A percentile compares a stretch with the other conserved stretches of the same genome.
Conservation (phyloP, 345 rosid genomes). For the thale cress (Arabidopsis thaliana) region DNA sequence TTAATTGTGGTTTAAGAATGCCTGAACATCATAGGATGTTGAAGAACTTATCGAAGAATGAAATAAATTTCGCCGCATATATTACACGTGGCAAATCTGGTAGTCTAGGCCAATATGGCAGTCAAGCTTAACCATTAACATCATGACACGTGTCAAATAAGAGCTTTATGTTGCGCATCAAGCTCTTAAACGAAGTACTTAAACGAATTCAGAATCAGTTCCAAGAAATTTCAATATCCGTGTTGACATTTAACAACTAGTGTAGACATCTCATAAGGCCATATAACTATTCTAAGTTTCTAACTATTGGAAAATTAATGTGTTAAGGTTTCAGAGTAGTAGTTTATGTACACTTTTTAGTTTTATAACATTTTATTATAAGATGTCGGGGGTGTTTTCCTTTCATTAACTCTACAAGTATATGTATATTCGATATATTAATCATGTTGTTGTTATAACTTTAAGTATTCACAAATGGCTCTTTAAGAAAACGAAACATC, state of each 20-base stretch:
- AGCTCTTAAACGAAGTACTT: too few relatives aligned
- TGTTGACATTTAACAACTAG: neutral
- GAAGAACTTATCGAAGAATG: neutral
- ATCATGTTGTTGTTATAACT: constrained; percentile 7
- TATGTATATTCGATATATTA: constrained; percentile 12
- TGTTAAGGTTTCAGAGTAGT: neutral
- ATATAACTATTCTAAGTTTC: neutral
- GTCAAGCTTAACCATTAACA: constrained; percentile 9
- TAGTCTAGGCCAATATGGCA: neutral
- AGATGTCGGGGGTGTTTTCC: constrained; percentile 16
- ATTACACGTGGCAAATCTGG: neutral
- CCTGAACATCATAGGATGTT: neutral
- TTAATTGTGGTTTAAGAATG: neutral
- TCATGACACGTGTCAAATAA: neutral
- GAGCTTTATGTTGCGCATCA: neutral
- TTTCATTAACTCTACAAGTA: neutral
- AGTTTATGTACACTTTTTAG: constrained; percentile 29
- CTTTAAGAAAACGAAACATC: constrained; percentile 45
- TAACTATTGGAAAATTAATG: neutral
- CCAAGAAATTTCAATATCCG: neutral
- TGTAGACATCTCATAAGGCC: neutral
- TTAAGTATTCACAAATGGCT: constrained; percentile 39
- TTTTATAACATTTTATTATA: constrained; percentile 7
- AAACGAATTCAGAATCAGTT: neutral
- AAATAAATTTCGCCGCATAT: neutral